Evolutionary conservation across 2,329 filamentous ascomycete species (phyloP).

Genomic region (Cytospora piceae): DNA sequence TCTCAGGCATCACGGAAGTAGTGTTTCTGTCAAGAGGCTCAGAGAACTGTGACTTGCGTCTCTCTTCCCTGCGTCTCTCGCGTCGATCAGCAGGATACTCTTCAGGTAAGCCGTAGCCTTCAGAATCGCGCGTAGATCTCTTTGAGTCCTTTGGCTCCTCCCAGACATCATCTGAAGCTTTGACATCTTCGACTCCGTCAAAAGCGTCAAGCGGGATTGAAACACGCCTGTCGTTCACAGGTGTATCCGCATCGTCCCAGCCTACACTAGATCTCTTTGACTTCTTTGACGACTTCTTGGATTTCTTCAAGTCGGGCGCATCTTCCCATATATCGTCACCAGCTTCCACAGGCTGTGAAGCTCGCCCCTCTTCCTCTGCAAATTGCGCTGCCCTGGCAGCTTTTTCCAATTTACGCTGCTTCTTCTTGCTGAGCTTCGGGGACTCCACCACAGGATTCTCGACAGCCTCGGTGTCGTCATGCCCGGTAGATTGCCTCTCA

Average conservation of each 20-base stretch:
- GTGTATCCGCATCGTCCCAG: conserved; percentile 30
- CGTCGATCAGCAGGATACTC: conserved; percentile 46
- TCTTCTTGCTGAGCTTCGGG: conserved; percentile 52
- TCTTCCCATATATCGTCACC: conserved; percentile 37
- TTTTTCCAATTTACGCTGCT: conserved; percentile 53
- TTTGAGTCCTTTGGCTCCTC: conserved; percentile 39
- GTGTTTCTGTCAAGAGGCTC: conserved; percentile 49
- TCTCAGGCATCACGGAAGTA: conserved; percentile 54
- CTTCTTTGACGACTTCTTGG: conserved; percentile 40
- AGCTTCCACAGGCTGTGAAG: conserved; percentile 16
- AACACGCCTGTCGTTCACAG: conserved; percentile 37
- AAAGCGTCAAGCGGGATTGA: conserved; percentile 39
- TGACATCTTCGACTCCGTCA: conserved; percentile 36
- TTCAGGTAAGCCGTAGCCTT: conserved; percentile 41
- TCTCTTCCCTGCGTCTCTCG: conserved; percentile 40
- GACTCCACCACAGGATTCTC: conserved; percentile 32
- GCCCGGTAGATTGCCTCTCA: conserved; percentile 40
- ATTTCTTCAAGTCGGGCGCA: conserved; percentile 37
- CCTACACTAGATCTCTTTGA: conserved; percentile 26
- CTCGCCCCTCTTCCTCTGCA: conserved; percentile 32
- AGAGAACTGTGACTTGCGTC: conserved; percentile 38
- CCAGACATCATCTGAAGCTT: conserved; percentile 37
- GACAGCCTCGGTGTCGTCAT: conserved; percentile 33
- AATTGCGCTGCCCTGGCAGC: conserved; percentile 39
- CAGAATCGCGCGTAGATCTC: conserved; percentile 38